Evolutionary conservation across 495 filamentous ascomycete species (phyloP), one percentile per base, ranked within the genome.

Genomic region (Rhizodiscina lignyota): DNA sequence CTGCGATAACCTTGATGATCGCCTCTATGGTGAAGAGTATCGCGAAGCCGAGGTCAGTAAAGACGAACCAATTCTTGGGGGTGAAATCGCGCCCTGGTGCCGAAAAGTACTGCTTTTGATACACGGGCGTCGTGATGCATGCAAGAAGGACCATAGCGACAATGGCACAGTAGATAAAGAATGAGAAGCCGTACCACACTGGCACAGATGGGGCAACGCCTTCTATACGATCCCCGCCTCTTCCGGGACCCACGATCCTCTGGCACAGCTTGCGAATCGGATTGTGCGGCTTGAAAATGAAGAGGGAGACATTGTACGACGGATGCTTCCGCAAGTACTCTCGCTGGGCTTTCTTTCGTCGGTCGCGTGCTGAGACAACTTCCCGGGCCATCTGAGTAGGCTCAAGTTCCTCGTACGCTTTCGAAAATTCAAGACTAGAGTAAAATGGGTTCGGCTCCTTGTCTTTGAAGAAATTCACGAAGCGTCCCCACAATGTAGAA

Each of bases 141-240:
- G 89, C 89, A 30, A 99, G 69, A 21, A 96, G 49, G 13, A 99
- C 89, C 89, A 99, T 96, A 30, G 83, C 81, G 32, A 96, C 80
- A 38, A 99, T 94, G 20, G 83, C 78, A 5, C 77, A 75, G 48
- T 99, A 99, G 41, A 96, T 82, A 37, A 99, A 75, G 5, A 79
- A 80, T 1, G 91, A 94, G 52, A 99, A 94, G 4, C 69, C 58
- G 50, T 91, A 94, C 83, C 91, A 96, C 10, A 91, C 61, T 2
- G 76, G 72, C 39, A 79, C 84, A 44, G 87, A 83, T 2, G 89
- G 89, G 37, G 78, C 70, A 0, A 84, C 70, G 15, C 89, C 89
- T 50, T 93, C 80, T 37, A 86, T 74, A 22, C 89, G 74, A 53
- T 87, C 77, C 34, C 64, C 63, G 20, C 86, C 89, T 20, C 89